These are phyloP conservation scores for Magnusiomyces paraingens DNA, from an alignment of 1,139 yeast genomes.

Conservation along the genomic window DNA sequence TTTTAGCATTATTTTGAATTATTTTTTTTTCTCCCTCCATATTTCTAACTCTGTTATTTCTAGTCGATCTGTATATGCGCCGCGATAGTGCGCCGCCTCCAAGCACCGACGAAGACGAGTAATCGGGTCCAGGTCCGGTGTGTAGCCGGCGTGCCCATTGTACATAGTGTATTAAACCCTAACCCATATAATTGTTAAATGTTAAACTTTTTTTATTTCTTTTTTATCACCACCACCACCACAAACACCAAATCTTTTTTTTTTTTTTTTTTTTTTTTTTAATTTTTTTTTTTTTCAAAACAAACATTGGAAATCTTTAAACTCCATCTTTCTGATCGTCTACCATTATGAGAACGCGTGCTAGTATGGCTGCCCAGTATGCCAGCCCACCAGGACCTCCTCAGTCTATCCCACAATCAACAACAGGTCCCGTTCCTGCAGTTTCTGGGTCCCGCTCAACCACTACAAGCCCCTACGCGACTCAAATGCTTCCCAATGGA, in stretches of 20 bases:
- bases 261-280: background rate
- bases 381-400: background rate
- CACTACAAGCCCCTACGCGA: background rate
- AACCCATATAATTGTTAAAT: background rate
- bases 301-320: background rate
- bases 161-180: too few species aligned
- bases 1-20: background rate
- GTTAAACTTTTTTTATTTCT: background rate
- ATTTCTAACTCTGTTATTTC: background rate
- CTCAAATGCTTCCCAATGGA: background rate
- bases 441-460: too few species aligned
- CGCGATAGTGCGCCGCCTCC: slow-evolving; percentile 87
- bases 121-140: slow-evolving; percentile 15
- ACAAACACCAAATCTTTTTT: too few species aligned
- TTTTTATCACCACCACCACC: background rate
- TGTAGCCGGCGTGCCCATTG: slow-evolving; percentile 2
- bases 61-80: slow-evolving; percentile 74
- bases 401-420: background rate
- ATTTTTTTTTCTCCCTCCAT: background rate
- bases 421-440: too few species aligned
- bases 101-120: slow-evolving; percentile 79
- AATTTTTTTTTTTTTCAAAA: background rate
- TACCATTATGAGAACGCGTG: background rate
- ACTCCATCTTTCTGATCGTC: too few species aligned
- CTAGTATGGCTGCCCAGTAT: background rate